Evolutionary conservation across 2,329 filamentous ascomycete species (phyloP).

Genomic region (Fusarium fujikuroi): DNA sequence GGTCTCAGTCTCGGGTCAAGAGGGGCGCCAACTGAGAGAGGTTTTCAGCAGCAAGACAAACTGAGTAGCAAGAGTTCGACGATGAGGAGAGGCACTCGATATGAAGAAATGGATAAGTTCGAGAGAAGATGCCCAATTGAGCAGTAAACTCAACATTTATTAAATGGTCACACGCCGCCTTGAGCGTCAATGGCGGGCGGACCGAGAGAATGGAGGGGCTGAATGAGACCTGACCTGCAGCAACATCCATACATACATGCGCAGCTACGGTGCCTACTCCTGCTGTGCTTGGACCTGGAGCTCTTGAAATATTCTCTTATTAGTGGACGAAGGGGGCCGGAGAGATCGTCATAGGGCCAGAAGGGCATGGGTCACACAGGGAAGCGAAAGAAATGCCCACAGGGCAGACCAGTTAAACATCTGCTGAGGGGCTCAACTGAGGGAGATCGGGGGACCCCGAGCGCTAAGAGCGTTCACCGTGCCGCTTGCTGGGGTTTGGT

Average conservation of each 20-base stretch:
- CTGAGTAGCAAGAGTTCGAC: background rate
- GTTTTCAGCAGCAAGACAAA: background rate
- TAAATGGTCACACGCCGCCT: slow-evolving; percentile 15
- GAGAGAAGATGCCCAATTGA: slow-evolving; percentile 21
- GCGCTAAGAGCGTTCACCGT: slow-evolving; percentile 36
- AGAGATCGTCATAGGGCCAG: slow-evolving; percentile 23
- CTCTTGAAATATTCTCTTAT: slow-evolving; percentile 13
- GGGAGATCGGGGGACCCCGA: slow-evolving; percentile 38
- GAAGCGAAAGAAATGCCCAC: slow-evolving; percentile 21
- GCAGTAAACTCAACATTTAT: slow-evolving; percentile 13
- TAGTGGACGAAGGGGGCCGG: background rate
- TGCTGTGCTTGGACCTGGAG: slow-evolving; percentile 5
- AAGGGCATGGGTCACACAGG: background rate
- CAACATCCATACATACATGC: background rate
- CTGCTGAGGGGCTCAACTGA: slow-evolving; percentile 11
- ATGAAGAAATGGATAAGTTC: slow-evolving; percentile 8
- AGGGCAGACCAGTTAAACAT: slow-evolving; percentile 40
- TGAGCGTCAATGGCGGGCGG: slow-evolving; percentile 29
- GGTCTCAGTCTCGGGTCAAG: background rate
- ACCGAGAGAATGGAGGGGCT: slow-evolving; percentile 36
- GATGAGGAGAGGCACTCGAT: background rate
- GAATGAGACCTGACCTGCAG: slow-evolving; percentile 42
- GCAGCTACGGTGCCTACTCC: background rate
- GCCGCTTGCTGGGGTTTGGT: slow-evolving; percentile 36
- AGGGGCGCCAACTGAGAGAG: background rate